A percentile compares a stretch with the other conserved stretches of the same genome.
Evolutionary conservation across 352 stramenopile species (phyloP).

Genomic region (Blastocystis sp.): DNA sequence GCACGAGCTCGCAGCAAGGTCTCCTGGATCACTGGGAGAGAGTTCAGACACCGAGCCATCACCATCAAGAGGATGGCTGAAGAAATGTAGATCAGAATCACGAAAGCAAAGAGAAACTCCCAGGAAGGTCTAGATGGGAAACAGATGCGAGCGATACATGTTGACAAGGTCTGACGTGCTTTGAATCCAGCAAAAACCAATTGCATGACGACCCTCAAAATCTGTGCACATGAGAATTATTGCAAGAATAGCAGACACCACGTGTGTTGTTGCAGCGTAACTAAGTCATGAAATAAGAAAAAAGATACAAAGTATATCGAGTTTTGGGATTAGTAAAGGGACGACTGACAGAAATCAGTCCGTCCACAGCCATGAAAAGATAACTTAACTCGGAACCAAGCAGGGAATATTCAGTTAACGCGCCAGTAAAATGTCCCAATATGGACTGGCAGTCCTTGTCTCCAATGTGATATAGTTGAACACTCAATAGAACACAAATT

Average conservation of each 20-base stretch:
- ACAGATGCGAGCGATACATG: not conserved
- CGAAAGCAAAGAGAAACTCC: conserved; percentile 34
- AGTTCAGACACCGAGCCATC: conserved; percentile 29
- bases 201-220: not conserved
- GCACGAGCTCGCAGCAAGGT: not conserved
- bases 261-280: not conserved
- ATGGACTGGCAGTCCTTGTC: not conserved
- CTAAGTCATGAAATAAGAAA: not conserved
- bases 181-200: conserved; percentile 41
- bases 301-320: conserved; percentile 15
- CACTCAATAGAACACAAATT: conserved; percentile 1
- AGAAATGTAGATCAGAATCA: conserved; percentile 28
- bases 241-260: not conserved
- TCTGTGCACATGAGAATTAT: not conserved
- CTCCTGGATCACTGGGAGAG: conserved; percentile 27
- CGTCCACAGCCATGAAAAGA: conserved; percentile 11
- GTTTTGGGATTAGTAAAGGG: conserved; percentile 42
- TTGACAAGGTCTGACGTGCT: not conserved
- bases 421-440: not conserved
- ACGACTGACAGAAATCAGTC: conserved; percentile 30
- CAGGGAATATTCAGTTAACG: conserved; percentile 42
- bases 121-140: not conserved
- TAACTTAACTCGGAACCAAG: conserved; percentile 39
- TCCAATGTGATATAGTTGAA: not conserved
- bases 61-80: not conserved